A percentile compares a stretch with the other conserved stretches of the same genome.
Conservation (phyloP, 805 yeast species). For the Lipomyces sp. region DNA sequence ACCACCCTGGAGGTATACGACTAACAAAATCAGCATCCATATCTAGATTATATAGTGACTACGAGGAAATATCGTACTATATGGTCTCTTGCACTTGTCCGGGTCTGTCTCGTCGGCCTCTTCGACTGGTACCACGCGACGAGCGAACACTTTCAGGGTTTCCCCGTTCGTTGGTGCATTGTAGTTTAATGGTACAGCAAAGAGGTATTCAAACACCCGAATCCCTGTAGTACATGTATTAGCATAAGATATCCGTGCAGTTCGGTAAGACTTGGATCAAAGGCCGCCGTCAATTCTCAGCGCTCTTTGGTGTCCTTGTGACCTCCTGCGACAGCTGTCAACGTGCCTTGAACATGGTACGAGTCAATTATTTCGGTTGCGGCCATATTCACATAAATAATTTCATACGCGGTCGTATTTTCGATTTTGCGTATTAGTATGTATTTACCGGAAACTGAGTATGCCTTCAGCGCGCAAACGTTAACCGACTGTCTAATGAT, state of each 20-base stretch:
- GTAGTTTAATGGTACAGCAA: slow-evolving; percentile 29
- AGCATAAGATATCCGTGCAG: not conserved
- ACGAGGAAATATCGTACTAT: slow-evolving; percentile 20
- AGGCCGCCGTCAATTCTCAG: not conserved
- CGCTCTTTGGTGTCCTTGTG: not conserved
- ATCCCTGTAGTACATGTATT: slow-evolving; percentile 16
- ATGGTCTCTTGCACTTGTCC: slow-evolving; percentile 31
- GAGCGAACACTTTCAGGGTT: slow-evolving; percentile 25
- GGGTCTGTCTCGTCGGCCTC: slow-evolving; percentile 26
- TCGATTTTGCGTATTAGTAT: not conserved
- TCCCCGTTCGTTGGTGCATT: slow-evolving; percentile 4
- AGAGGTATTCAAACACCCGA: slow-evolving; percentile 30
- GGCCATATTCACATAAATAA: slow-evolving; percentile 4
- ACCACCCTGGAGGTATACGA: slow-evolving; percentile 36
- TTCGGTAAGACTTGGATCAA: not conserved
- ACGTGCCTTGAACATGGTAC: slow-evolving; percentile 30
- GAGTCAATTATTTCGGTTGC: slow-evolving; percentile 20
- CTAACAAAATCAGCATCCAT: slow-evolving; percentile 12
- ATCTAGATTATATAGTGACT: not conserved
- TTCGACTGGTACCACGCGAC: slow-evolving; percentile 32
- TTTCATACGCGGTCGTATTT: not conserved
- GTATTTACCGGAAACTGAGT: not conserved
- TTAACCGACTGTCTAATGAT: too few relatives aligned
- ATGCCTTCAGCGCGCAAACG: not conserved
- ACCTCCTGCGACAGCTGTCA: not conserved